Percentiles rank a stretch among this genome's conserved stretches.
Conservation (phyloP, 768 basidiomycete species). For the Kwoniella sp. region DNA sequence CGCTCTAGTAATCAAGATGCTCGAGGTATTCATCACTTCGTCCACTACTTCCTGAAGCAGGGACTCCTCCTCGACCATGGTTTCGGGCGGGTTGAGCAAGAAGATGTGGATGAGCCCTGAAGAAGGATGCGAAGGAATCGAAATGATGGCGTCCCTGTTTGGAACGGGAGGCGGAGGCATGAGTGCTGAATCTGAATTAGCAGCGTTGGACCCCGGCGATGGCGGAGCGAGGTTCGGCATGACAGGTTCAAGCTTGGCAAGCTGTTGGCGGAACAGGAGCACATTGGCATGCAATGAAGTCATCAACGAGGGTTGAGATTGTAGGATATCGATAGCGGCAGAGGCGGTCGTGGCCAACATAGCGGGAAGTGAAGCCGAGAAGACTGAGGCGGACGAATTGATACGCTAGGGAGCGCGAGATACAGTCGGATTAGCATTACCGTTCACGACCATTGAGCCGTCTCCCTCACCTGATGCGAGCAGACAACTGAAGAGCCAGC, state of each 20-base stretch:
- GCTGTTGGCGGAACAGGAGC: constrained; percentile 70
- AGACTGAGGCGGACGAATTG: constrained; percentile 93
- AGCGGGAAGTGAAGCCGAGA: constrained; percentile 91
- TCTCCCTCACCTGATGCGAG: constrained; percentile 80
- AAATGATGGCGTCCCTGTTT: constrained; percentile 62
- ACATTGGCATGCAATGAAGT: constrained; percentile 77
- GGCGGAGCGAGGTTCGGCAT: constrained; percentile 10
- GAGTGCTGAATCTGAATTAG: neutral
- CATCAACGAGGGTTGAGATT: constrained; percentile 73
- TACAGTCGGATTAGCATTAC: neutral
- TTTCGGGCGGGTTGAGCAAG: constrained; percentile 56
- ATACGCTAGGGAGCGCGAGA: constrained; percentile 66
- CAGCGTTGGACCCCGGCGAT: constrained; percentile 3
- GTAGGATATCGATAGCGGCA: constrained; percentile 78
- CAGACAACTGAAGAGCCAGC: constrained; percentile 80
- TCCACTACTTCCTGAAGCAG: constrained; percentile 91
- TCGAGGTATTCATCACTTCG: constrained; percentile 69
- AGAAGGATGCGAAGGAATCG: constrained; percentile 79
- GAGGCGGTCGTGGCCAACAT: constrained; percentile 85
- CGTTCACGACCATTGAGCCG: no score
- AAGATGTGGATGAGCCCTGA: constrained; percentile 87
- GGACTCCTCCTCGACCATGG: constrained; percentile 67
- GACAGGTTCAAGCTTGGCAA: constrained; percentile 70
- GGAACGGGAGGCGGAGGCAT: constrained; percentile 10
- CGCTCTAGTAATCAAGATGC: constrained; percentile 81